These are phyloP conservation scores for Lathyrus tuberosus DNA, from an alignment of 306 rosid species.

Conservation along the genomic window DNA sequence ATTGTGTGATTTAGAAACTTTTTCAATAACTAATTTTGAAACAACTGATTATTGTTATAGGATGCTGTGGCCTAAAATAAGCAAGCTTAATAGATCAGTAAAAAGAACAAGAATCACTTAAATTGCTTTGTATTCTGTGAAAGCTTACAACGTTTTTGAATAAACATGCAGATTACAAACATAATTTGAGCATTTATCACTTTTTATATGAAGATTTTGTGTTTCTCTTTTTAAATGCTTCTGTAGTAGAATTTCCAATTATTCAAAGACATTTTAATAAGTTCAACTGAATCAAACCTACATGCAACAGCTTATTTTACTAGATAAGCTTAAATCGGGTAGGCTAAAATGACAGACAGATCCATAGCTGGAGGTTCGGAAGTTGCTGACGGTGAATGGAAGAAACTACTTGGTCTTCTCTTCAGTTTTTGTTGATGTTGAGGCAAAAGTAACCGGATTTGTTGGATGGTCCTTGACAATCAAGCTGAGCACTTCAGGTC, in stretches of 20 bases:
- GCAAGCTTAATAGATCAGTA: background rate
- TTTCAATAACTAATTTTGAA: background rate
- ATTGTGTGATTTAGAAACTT: background rate
- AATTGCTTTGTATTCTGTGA: background rate
- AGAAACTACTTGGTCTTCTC: slow-evolving; percentile 45
- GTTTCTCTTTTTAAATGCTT: background rate
- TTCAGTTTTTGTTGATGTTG: slow-evolving; percentile 55
- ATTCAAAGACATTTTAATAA: background rate
- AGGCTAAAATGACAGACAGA: slow-evolving; percentile 19
- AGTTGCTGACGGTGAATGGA: slow-evolving; percentile 29
- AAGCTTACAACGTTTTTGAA: background rate
- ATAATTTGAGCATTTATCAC: slow-evolving; percentile 5
- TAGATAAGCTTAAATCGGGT: background rate
- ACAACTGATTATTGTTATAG: background rate
- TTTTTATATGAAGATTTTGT: background rate
- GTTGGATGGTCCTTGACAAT: slow-evolving; percentile 75
- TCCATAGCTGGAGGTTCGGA: slow-evolving; percentile 30
- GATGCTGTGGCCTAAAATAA: background rate
- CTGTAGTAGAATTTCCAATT: background rate
- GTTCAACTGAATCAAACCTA: background rate
- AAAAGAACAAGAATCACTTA: background rate
- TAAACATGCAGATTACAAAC: background rate
- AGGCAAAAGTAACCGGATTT: slow-evolving; percentile 69
- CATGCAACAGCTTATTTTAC: slow-evolving; percentile 7
- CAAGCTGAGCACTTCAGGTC: slow-evolving; percentile 90